Evolutionary conservation across 2,329 filamentous ascomycete genomes (phyloP).

Genomic region (Cordyceps pruinosa): DNA sequence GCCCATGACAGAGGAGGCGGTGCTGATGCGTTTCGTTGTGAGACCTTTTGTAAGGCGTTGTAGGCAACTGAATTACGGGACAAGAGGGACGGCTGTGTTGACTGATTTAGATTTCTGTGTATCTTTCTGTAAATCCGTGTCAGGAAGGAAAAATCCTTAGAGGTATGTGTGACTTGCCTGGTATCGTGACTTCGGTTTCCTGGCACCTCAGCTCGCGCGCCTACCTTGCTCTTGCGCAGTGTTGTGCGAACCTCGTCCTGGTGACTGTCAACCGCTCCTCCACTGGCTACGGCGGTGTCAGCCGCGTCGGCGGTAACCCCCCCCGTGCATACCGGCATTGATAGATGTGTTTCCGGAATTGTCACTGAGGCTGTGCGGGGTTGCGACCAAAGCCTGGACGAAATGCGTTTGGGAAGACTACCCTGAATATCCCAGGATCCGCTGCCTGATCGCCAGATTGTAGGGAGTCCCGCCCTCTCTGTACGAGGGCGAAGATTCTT

Average conservation of each 20-base stretch:
- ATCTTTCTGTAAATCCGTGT: not conserved
- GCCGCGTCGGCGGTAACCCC: not conserved
- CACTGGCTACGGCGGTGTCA: not conserved
- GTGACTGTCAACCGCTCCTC: too few species aligned
- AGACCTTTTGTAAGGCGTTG: slow-evolving; percentile 5
- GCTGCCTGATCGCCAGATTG: not conserved
- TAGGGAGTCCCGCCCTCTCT: not conserved
- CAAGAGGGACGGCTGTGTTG: not conserved
- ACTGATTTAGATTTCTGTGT: not conserved
- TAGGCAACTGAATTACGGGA: not conserved
- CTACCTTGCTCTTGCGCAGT: not conserved
- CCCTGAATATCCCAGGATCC: not conserved
- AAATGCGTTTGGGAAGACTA: not conserved
- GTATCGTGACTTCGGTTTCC: not conserved
- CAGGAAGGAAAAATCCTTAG: not conserved
- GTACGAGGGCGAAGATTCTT: not conserved
- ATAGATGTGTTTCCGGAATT: not conserved
- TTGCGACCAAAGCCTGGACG: not conserved
- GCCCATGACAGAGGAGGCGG: slow-evolving; percentile 29
- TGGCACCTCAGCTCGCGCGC: not conserved
- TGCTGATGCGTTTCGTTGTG: slow-evolving; percentile 12
- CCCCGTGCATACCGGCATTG: not conserved
- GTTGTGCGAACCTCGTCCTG: not conserved
- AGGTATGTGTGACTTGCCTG: not conserved
- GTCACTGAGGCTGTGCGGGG: not conserved